phyloP scores from a whole-genome alignment of 805 yeast genomes.

The Candida maesae region DNA sequence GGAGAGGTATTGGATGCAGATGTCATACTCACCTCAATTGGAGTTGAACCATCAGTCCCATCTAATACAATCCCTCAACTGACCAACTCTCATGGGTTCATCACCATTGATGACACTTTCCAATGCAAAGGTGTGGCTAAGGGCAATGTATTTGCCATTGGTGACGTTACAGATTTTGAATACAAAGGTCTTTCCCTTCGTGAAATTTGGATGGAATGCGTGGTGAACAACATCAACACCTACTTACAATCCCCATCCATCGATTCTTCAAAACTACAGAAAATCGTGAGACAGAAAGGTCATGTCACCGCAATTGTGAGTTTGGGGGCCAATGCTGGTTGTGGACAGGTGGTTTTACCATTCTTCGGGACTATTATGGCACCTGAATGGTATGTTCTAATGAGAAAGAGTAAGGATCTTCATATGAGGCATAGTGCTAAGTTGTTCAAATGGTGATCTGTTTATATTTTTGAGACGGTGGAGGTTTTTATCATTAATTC shows the following conservation, averaged over 20 bases:
- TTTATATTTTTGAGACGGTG: no score
- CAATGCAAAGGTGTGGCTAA: slow-evolving; percentile 17
- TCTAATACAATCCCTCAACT: slow-evolving; percentile 11
- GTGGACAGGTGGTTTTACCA: slow-evolving; percentile 27
- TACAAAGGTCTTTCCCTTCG: slow-evolving; percentile 21
- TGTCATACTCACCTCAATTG: slow-evolving; percentile 17
- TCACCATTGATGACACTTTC: slow-evolving; percentile 24
- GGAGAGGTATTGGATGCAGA: slow-evolving; percentile 17
- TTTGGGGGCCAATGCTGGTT: slow-evolving; percentile 27
- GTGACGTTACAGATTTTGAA: slow-evolving; percentile 28
- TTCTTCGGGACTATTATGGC: slow-evolving; percentile 17
- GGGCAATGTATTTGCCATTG: slow-evolving; percentile 31
- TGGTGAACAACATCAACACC: slow-evolving; percentile 1
- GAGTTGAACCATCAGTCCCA: slow-evolving; percentile 24
- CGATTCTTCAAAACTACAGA: neutral
- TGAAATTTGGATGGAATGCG: slow-evolving; percentile 12
- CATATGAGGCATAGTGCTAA: neutral
- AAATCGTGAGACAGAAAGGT: slow-evolving; percentile 2
- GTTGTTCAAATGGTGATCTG: slow-evolving; percentile 2
- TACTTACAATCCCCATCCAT: slow-evolving; percentile 13
- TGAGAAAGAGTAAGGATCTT: slow-evolving; percentile 6
- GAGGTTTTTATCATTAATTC: no score
- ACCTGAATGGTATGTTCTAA: slow-evolving; percentile 23
- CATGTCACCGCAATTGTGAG: slow-evolving; percentile 13
- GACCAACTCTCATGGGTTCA: slow-evolving; percentile 16